Evolutionary conservation across 1,139 yeast genomes (phyloP), one percentile per base, ranked within the genome.

Genomic region (Kodamaea alishanica): DNA sequence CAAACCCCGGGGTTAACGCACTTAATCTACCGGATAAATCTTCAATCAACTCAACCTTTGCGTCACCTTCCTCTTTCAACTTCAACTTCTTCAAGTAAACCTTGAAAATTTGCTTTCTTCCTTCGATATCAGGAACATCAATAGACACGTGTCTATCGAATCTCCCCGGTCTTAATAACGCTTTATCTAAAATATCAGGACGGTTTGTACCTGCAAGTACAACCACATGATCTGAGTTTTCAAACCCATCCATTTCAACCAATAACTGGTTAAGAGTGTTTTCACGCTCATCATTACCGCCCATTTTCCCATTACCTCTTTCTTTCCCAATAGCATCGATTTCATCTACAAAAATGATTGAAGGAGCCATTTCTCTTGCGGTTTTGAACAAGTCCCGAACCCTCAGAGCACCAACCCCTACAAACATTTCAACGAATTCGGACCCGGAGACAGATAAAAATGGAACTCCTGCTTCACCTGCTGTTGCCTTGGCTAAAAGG

Each of bases 181-280:
- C 92, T 47, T 77, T 77, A 59, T 84, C 94, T 47, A 84, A 65
- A 40, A 84, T 82, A 58, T 84, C 94, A 6, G 88, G 81, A 58
- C 94, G 75, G 56, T 84, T 84, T 4, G 94, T 84, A 71, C 92
- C 92, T 1, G 92, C 92, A 39, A 84, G 67, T 23, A 84, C 90
- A 32, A 84, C 90, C 39, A 84, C 84, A 54, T 84, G 89, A 54
- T 84, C 92, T 23, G 82, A 63, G 23, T 79, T 70, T 15, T 81
- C 81, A 55, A 84, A 84, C 8, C 94, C 94, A 58, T 84, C 94
- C 94, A 84, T 84, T 61, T 84, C 94, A 39, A 84, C 92, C 47
- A 84, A 70, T 44, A 84, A 69, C 61, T 84, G 94, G 58, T 84
- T 84, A 54, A 84, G 69, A 3, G 94, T 84, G 42, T 82, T 81